Percentiles rank a stretch among this genome's conserved stretches.
Conservation (phyloP, 2,329 filamentous ascomycete genomes). For the Beauveria sp. region DNA sequence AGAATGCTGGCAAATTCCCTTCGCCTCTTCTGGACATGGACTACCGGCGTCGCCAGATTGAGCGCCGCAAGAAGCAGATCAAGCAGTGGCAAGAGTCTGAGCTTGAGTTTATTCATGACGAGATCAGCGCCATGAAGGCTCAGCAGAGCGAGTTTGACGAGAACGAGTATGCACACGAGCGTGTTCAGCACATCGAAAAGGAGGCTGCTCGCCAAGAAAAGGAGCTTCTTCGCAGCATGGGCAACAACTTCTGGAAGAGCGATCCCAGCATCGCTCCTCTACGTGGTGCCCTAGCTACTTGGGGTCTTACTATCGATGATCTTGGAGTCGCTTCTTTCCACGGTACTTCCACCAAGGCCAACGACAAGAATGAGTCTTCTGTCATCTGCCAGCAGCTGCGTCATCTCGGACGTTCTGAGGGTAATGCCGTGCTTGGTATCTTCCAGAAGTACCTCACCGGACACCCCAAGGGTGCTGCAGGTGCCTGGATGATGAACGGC, state of each 20-base stretch:
- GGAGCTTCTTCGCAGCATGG: slow-evolving; percentile 84
- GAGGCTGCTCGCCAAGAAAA: slow-evolving; percentile 85
- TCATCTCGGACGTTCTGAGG: slow-evolving; percentile 91
- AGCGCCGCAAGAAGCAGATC: slow-evolving; percentile 88
- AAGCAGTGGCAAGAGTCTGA: slow-evolving; percentile 96
- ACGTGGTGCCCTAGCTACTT: slow-evolving; percentile 90
- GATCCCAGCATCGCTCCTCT: slow-evolving; percentile 90
- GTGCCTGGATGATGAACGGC: slow-evolving; percentile 99
- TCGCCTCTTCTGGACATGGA: slow-evolving; percentile 95
- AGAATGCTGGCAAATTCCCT: slow-evolving; percentile 84
- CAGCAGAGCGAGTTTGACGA: slow-evolving; percentile 70
- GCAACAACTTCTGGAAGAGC: slow-evolving; percentile 99
- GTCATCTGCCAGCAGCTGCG: slow-evolving; percentile 94
- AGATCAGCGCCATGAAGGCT: slow-evolving; percentile 83
- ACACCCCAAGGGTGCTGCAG: slow-evolving; percentile 97
- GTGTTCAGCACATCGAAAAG: slow-evolving; percentile 76
- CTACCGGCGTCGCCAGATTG: slow-evolving; percentile 91
- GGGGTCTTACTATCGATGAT: slow-evolving; percentile 96
- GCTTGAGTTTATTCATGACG: slow-evolving; percentile 84
- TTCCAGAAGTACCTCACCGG: slow-evolving; percentile 99
- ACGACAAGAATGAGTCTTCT: slow-evolving; percentile 99
- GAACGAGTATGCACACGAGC: slow-evolving; percentile 77
- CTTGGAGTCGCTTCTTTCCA: slow-evolving; percentile 96
- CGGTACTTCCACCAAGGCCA: slow-evolving; percentile 95
- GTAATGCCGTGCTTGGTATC: slow-evolving; percentile 90